These are phyloP conservation scores for Thecaphora frezii DNA, from an alignment of 1,284 basidiomycete species.

Conservation along the genomic window DNA sequence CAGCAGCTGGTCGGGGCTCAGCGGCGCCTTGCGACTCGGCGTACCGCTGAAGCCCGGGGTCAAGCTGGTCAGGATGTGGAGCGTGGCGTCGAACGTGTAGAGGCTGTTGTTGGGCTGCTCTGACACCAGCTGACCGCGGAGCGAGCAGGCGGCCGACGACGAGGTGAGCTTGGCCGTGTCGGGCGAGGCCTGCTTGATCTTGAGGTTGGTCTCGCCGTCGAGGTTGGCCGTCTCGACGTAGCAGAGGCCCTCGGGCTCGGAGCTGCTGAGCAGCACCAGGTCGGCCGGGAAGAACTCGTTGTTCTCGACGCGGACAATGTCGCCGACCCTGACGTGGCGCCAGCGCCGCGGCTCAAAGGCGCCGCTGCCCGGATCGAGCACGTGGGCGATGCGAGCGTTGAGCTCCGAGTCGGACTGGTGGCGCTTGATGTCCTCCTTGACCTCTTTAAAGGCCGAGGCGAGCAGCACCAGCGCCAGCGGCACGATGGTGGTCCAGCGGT, in stretches of 20 bases:
- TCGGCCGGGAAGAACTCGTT: constrained; percentile 97
- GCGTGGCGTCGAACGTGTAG: constrained; percentile 85
- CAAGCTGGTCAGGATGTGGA: constrained; percentile 63
- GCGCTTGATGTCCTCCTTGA: constrained; percentile 94
- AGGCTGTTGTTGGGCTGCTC: constrained; percentile 97
- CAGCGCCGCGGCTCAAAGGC: constrained; percentile 79
- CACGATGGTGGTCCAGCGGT: constrained; percentile 90
- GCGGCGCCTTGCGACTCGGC: constrained; percentile 66
- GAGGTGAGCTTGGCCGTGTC: constrained; percentile 78
- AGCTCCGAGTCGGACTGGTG: constrained; percentile 92
- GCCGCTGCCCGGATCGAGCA: constrained; percentile 68
- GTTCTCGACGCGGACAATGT: constrained; percentile 84
- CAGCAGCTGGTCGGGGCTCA: constrained; percentile 92
- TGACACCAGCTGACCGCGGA: constrained; percentile 82
- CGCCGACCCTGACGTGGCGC: constrained; percentile 87
- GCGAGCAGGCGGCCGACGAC: constrained; percentile 71
- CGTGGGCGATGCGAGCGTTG: constrained; percentile 79
- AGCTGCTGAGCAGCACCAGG: constrained; percentile 80
- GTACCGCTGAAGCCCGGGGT: constrained; percentile 53
- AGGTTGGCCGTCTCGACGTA: constrained; percentile 98
- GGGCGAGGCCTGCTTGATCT: constrained; percentile 93
- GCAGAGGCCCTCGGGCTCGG: constrained; percentile 93
- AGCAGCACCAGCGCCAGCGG: constrained; percentile 86
- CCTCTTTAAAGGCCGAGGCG: constrained; percentile 94
- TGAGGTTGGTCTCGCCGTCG: constrained; percentile 97